Evolutionary conservation across 495 filamentous ascomycete species (phyloP), one percentile per base, ranked within the genome.

Genomic region (Tirmania nivea): DNA sequence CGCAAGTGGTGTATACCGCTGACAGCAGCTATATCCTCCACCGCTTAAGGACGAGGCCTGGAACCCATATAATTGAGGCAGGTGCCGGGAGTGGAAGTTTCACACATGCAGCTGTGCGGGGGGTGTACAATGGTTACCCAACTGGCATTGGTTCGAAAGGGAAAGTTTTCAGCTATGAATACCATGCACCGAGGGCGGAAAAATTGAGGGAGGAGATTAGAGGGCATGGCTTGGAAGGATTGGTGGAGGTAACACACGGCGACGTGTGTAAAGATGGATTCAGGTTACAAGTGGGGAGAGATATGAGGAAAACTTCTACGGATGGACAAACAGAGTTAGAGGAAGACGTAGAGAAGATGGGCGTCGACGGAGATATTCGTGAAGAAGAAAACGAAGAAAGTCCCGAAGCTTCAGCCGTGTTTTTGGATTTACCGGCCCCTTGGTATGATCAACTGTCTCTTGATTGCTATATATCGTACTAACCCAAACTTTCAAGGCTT

Each of bases 1-100:
- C 90, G 9, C 90, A 97, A 68, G 89, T 97, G 50, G 90, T 97
- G 57, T 97, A 97, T 63, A 94, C 86, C 1, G 86, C 92, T 10
- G 90, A 97, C 66, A 94, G 93, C 69, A 93, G 87, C 68, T 97
- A 90, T 63, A 81, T 97, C 37, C 74, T 97, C 20, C 86, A 94
- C 63, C 75, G 86, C 49, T 72, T 97, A 50, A 78, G 84, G 12
- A 89, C 80, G 2, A 69, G 84, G 20, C 86, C 90, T 0, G 92
- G 90, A 2, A 76, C 73, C 10, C 75, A 74, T 10, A 63, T 97
- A 10, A 90, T 97, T 50, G 90, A 97, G 68, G 92, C 90, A 1
- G 90, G 90, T 19, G 85, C 89, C 0, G 90, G 90, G 0, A 94
- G 86, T 66, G 90, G 90, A 9, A 88, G 81, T 34, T 97, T 97